phyloP scores from a whole-genome alignment of 225 moss, liverwort and hornwort genomes.

The Pseudoscleropodium purum region DNA sequence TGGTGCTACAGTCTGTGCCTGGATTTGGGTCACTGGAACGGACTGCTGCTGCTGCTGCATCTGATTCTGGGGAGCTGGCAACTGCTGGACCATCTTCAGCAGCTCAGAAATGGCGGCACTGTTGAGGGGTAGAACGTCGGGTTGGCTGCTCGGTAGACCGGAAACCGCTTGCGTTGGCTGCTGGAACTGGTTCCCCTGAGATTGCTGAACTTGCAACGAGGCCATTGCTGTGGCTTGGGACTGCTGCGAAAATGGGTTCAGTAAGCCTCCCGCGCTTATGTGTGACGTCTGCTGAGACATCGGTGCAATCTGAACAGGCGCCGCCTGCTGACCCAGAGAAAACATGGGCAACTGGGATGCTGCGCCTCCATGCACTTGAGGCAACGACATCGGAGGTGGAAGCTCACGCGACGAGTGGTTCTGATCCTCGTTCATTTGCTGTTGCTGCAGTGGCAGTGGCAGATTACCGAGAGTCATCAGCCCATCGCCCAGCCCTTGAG shows the following conservation, averaged over 20 bases:
- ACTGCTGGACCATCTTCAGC: slow-evolving; percentile 77
- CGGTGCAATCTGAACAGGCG: slow-evolving; percentile 18
- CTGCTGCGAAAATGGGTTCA: slow-evolving; percentile 28
- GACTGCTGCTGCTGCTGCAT: slow-evolving; percentile 28
- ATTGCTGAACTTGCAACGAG: slow-evolving; percentile 40
- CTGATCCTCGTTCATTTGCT: slow-evolving; percentile 30
- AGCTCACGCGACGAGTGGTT: slow-evolving; percentile 25
- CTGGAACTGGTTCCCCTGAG: slow-evolving; percentile 41
- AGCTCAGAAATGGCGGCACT: slow-evolving; percentile 40
- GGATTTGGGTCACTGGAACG: slow-evolving; percentile 17
- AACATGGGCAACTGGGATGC: slow-evolving; percentile 39
- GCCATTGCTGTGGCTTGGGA: slow-evolving; percentile 7
- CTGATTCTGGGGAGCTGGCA: slow-evolving; percentile 54
- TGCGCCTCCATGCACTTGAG: slow-evolving; percentile 27
- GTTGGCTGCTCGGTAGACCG: slow-evolving; percentile 17
- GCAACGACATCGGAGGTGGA: slow-evolving; percentile 14
- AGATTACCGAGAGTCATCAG: slow-evolving; percentile 30
- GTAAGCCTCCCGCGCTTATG: slow-evolving; percentile 1
- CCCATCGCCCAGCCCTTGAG: slow-evolving; percentile 40
- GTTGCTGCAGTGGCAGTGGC: slow-evolving; percentile 15
- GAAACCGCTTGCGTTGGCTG: slow-evolving; percentile 26
- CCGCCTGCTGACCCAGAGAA: slow-evolving; percentile 30
- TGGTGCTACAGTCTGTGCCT: slow-evolving; percentile 19
- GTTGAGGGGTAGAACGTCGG: slow-evolving; percentile 29
- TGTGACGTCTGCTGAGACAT: slow-evolving; percentile 25